Base-by-base conservation (phyloP, 331 rosid genomes). In the Dryas integrifolia region DNA sequence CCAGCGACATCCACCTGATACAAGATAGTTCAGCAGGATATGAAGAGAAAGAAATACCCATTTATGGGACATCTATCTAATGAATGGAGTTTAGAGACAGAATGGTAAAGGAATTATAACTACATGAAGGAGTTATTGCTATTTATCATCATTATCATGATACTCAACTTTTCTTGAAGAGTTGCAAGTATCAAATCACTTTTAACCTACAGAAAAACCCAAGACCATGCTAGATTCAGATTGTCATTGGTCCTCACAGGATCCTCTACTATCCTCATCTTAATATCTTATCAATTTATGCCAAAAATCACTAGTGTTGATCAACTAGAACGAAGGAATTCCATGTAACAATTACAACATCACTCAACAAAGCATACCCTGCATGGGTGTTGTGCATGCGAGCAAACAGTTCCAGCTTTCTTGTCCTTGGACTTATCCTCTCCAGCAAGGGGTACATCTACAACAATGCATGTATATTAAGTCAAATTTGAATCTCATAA, bases 371-470 rank as follows among this genome's bases (percentile, higher is more conserved):
- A 83, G 70, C 85, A 72, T 75, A 95, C 97, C 98, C 98, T 50
- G 98, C 92, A 77, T 95, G 97, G 78, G 98, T 95, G 81, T 95
- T 95, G 93, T 95, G 98, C 98, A 95, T 95, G 51, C 96, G 97
- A 44, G 98, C 98, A 84, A 95, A 95, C 72, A 95, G 76, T 71
- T 95, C 98, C 57, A 95, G 88, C 84, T 92, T 95, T 73, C 98
- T 95, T 65, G 98, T 95, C 82, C 96, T 88, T 7, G 98, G 98
- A 85, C 98, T 95, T 73, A 95, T 88, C 84, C 98, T 85, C 85
- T 91, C 98, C 84, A 95, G 88, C 96, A 95, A 60, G 56, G 96
- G 93, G 75, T 95, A 95, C 98, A 95, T 92, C 98, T 94, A 83
- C 73, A 80, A 55, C 49, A 74, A 80, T 24, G 70, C 58, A 80